phyloP scores from a whole-genome alignment of 495 filamentous ascomycete species.

The Rusavskia elegans region DNA sequence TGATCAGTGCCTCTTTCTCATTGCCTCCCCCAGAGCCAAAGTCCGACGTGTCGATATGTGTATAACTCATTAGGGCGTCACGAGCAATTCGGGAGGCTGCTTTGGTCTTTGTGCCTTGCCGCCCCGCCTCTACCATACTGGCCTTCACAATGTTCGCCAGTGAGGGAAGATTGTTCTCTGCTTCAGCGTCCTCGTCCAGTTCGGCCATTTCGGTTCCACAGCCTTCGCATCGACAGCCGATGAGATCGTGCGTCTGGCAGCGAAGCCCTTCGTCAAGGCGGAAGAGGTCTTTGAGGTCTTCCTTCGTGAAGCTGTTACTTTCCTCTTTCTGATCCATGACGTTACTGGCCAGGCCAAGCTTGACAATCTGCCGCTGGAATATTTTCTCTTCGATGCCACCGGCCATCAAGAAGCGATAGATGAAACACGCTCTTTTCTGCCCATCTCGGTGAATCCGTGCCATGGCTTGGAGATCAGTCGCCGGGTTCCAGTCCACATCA shows the following conservation, averaged over 20 bases:
- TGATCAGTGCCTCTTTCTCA: slow-evolving; percentile 26
- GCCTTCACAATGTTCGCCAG: slow-evolving; percentile 34
- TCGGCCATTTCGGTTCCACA: slow-evolving; percentile 20
- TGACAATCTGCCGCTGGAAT: slow-evolving; percentile 67
- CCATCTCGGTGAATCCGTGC: slow-evolving; percentile 69
- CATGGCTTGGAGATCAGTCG: slow-evolving; percentile 75
- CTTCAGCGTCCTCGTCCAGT: slow-evolving; percentile 14
- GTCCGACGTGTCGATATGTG: slow-evolving; percentile 43
- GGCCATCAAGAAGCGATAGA: slow-evolving; percentile 58
- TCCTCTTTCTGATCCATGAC: slow-evolving; percentile 47
- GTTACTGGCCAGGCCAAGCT: slow-evolving; percentile 52
- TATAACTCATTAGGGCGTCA: slow-evolving; percentile 44
- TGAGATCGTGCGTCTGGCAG: slow-evolving; percentile 56
- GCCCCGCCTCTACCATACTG: slow-evolving; percentile 44
- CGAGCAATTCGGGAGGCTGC: neutral
- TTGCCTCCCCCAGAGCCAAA: slow-evolving; percentile 15
- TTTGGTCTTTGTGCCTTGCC: slow-evolving; percentile 36
- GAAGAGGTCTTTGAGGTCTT: slow-evolving; percentile 61
- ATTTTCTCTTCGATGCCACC: slow-evolving; percentile 74
- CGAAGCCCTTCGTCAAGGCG: slow-evolving; percentile 40
- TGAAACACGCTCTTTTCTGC: slow-evolving; percentile 52
- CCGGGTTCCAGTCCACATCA: slow-evolving; percentile 75
- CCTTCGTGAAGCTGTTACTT: slow-evolving; percentile 43
- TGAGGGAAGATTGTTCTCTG: slow-evolving; percentile 27
- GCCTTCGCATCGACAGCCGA: slow-evolving; percentile 54